Conservation (phyloP, 2,329 filamentous ascomycete genomes). For the Arthrobotrys entomopaga region DNA sequence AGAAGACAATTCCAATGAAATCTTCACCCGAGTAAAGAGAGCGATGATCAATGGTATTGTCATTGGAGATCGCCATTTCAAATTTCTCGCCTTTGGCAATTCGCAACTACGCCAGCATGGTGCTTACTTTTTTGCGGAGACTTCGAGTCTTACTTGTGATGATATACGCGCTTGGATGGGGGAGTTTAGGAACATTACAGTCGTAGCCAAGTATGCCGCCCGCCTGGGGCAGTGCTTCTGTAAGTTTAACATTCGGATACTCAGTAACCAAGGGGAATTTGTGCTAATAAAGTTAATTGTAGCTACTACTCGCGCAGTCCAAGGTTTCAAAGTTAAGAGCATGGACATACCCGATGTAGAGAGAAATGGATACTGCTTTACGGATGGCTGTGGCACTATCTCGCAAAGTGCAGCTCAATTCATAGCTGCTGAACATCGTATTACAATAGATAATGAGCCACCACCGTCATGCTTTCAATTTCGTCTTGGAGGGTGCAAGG, state of each 20-base stretch:
- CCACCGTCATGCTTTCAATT: constrained; percentile 89
- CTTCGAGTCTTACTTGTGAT: constrained; percentile 73
- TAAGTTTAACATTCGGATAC: constrained; percentile 37
- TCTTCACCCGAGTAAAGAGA: constrained; percentile 79
- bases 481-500: constrained; percentile 90
- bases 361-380: constrained; percentile 77
- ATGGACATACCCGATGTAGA: constrained; percentile 75
- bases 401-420: constrained; percentile 79
- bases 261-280: no score
- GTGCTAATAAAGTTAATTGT: background rate
- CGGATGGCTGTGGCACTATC: constrained; percentile 94
- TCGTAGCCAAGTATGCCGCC: constrained; percentile 89
- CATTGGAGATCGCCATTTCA: constrained; percentile 82
- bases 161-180: constrained; percentile 89
- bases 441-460: constrained; percentile 67
- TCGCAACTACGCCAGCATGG: constrained; percentile 93
- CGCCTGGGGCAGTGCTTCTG: constrained; percentile 92
- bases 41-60: constrained; percentile 80
- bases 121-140: constrained; percentile 89
- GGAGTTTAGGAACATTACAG: constrained; percentile 79
- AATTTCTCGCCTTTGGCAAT: constrained; percentile 93
- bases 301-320: constrained; percentile 81
- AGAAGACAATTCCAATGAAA: constrained; percentile 71
- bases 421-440: constrained; percentile 75
- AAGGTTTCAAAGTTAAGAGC: constrained; percentile 69